phyloP scores from a whole-genome alignment of 1,139 yeast species.

The Candida tropicalis region DNA sequence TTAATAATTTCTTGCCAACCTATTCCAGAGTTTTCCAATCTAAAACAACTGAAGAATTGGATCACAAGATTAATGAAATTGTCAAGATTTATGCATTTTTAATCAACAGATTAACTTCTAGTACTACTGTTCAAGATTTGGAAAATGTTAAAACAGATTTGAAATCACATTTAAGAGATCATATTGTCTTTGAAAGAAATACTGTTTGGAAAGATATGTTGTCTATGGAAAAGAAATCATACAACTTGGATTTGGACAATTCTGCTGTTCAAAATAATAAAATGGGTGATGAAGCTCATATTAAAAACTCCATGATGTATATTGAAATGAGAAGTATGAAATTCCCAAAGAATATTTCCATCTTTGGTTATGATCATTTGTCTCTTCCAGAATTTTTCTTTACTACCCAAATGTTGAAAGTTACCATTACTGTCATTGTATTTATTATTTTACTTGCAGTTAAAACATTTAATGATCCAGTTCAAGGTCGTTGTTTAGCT shows the following conservation, averaged over 20 bases:
- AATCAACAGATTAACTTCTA: slow-evolving; percentile 33
- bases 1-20: slow-evolving; percentile 45
- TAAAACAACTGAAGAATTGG: slow-evolving; percentile 45
- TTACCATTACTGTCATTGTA: slow-evolving; percentile 44
- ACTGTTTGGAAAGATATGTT: slow-evolving; percentile 97
- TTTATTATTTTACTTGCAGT: slow-evolving; percentile 52
- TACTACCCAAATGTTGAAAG: slow-evolving; percentile 44
- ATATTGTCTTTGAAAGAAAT: slow-evolving; percentile 94
- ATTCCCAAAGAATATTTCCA: slow-evolving; percentile 19
- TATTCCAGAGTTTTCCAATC: slow-evolving; percentile 49
- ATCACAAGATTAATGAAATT: slow-evolving; percentile 49
- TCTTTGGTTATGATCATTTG: slow-evolving; percentile 22
- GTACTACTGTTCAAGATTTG: slow-evolving; percentile 34
- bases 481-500: slow-evolving; percentile 78
- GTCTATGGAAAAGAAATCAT: slow-evolving; percentile 70
- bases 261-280: slow-evolving; percentile 27
- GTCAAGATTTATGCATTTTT: slow-evolving; percentile 50
- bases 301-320: slow-evolving; percentile 26
- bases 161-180: slow-evolving; percentile 79
- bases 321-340: slow-evolving; percentile 27
- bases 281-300: slow-evolving; percentile 36
- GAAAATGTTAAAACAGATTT: slow-evolving; percentile 67
- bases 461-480: slow-evolving; percentile 68
- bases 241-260: slow-evolving; percentile 35
- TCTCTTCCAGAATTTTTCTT: slow-evolving; percentile 32